Conservation (phyloP, 139 green algal genomes). For the Ettlia oleoabundans region DNA sequence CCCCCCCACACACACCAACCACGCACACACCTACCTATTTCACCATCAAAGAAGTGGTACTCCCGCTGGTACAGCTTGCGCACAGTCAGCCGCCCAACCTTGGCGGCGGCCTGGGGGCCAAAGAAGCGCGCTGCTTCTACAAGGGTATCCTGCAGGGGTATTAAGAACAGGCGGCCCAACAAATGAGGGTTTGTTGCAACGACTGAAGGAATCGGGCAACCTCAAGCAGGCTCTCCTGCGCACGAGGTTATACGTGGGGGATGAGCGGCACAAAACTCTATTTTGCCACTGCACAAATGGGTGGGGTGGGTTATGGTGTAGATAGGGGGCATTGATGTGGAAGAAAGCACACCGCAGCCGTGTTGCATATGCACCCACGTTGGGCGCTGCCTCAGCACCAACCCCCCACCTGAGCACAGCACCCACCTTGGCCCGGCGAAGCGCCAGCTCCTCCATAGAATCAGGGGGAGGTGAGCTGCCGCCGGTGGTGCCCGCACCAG, state of each 20-base stretch:
- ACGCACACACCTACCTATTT: not conserved
- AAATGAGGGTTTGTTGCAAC: not conserved
- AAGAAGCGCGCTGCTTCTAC: not conserved
- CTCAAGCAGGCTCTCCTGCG: no score
- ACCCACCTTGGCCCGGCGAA: conserved; percentile 12
- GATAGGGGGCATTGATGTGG: no score
- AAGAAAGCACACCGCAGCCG: no score
- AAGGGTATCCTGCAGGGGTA: conserved; percentile 4
- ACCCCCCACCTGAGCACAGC: not conserved
- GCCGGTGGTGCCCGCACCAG: not conserved
- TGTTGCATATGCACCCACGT: no score
- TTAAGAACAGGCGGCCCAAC: not conserved
- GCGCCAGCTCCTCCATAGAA: not conserved
- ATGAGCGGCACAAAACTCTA: no score
- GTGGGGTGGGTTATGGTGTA: no score
- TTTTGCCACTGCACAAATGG: no score
- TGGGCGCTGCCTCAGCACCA: not conserved
- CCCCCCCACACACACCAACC: not conserved
- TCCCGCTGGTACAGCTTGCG: conserved; percentile 30
- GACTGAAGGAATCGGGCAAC: no score
- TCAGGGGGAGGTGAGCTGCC: not conserved
- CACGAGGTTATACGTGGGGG: no score
- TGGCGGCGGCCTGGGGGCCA: not conserved
- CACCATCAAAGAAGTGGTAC: conserved; percentile 9
- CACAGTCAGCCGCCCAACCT: conserved; percentile 1